phyloP scores from a whole-genome alignment of 2,329 filamentous ascomycete species.

The Hirsutella minnesotensis region DNA sequence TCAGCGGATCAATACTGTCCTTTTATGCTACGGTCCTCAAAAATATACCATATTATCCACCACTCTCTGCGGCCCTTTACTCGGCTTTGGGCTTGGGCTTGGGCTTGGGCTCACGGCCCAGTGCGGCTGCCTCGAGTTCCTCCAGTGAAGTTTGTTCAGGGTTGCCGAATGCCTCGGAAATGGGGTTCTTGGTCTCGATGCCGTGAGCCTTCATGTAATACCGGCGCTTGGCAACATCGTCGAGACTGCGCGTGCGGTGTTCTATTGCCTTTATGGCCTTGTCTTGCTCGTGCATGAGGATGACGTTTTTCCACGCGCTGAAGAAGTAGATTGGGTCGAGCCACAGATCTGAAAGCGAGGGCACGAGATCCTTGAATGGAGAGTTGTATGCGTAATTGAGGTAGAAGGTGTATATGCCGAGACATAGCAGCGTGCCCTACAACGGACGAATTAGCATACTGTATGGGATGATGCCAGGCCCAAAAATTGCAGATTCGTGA shows the following conservation, averaged over 20 bases:
- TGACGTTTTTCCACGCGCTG: conserved; percentile 55
- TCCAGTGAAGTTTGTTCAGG: conserved; percentile 22
- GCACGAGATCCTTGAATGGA: conserved; percentile 69
- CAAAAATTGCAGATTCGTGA: neutral
- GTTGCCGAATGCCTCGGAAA: conserved; percentile 33
- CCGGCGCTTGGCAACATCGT: conserved; percentile 78
- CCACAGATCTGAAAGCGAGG: conserved; percentile 55
- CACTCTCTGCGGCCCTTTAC: conserved; percentile 31
- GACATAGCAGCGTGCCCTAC: conserved; percentile 52
- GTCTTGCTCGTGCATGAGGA: conserved; percentile 65
- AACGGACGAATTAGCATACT: neutral
- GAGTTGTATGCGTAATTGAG: conserved; percentile 71
- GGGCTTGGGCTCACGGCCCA: conserved; percentile 22
- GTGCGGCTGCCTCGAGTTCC: conserved; percentile 21
- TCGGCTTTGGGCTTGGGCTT: conserved; percentile 15
- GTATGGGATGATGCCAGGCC: neutral
- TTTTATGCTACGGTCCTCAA: conserved; percentile 22
- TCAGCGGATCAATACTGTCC: no score
- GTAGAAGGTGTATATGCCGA: conserved; percentile 63
- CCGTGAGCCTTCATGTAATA: conserved; percentile 82
- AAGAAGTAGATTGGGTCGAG: conserved; percentile 58
- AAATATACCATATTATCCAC: conserved; percentile 82
- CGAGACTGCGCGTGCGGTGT: conserved; percentile 59
- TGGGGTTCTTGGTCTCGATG: conserved; percentile 50
- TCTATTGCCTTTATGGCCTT: conserved; percentile 57